phyloP scores from a whole-genome alignment of 2,329 filamentous ascomycete species.

The Talaromyces sp. region DNA sequence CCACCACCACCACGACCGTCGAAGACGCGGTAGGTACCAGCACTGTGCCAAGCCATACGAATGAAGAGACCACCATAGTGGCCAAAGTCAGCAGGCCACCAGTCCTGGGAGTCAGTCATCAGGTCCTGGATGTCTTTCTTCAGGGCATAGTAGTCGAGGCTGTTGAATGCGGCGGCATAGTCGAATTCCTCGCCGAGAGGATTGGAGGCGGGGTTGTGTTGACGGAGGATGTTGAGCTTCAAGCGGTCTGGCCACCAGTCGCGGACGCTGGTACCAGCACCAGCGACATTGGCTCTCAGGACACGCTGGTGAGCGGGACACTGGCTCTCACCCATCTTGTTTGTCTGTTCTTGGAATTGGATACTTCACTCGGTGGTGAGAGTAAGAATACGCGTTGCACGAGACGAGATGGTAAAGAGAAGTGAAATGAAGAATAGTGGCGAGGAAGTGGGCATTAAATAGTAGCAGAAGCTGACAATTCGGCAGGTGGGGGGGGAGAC shows the following conservation, averaged over 20 bases:
- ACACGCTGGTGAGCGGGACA: conserved; percentile 13
- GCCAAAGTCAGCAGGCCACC: conserved; percentile 79
- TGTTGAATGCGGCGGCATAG: conserved; percentile 70
- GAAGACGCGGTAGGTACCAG: conserved; percentile 71
- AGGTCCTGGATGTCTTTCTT: conserved; percentile 70
- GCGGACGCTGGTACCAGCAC: conserved; percentile 63
- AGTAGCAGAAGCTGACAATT: neutral
- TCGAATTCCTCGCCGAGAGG: conserved; percentile 65
- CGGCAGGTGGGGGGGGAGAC: neutral
- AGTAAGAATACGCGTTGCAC: neutral
- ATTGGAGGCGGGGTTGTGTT: conserved; percentile 62
- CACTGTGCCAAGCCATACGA: conserved; percentile 77
- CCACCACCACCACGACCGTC: conserved; percentile 74
- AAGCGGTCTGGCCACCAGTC: conserved; percentile 75
- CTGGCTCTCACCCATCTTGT: conserved; percentile 15
- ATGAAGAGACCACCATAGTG: conserved; percentile 79
- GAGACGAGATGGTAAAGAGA: neutral
- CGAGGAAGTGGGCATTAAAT: neutral
- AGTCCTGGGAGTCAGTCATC: conserved; percentile 76
- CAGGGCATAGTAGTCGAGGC: conserved; percentile 64
- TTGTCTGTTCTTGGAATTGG: neutral
- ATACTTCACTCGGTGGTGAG: neutral
- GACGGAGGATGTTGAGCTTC: conserved; percentile 68
- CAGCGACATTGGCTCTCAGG: conserved; percentile 38
- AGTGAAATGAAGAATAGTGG: neutral